Conservation (phyloP, 345 rosid species). For the Citrus trifoliata region DNA sequence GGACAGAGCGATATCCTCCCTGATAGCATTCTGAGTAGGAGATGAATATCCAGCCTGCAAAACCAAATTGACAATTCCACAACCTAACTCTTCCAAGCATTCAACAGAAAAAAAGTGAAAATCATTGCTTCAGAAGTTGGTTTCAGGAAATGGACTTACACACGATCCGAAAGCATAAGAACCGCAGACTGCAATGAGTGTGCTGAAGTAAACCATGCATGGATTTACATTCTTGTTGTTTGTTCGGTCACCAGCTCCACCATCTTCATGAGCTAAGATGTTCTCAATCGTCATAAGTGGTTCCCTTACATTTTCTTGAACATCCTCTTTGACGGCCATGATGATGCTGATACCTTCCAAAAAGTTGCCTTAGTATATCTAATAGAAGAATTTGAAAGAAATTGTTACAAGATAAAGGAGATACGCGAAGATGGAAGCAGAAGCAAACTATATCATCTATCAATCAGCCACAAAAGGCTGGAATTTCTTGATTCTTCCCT, state of each 20-base stretch:
- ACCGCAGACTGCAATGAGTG: constrained; percentile 82
- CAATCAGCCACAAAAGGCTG: neutral
- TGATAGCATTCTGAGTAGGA: constrained; percentile 80
- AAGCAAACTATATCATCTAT: neutral
- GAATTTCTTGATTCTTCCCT: neutral
- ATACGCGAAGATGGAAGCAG: neutral
- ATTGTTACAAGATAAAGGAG: neutral
- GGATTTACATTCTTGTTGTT: constrained; percentile 30
- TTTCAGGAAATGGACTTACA: constrained; percentile 37
- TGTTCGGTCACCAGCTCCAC: constrained; percentile 3
- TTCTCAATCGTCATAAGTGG: constrained; percentile 30
- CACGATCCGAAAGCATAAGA: constrained; percentile 82
- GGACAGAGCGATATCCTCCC: constrained; percentile 59
- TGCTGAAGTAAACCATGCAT: constrained; percentile 78
- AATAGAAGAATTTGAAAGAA: constrained; percentile 17
- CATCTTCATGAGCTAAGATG: constrained; percentile 24
- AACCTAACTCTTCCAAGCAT: neutral
- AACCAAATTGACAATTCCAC: neutral
- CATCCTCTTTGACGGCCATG: constrained; percentile 41
- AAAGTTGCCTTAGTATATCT: neutral
- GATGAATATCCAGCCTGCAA: constrained; percentile 88
- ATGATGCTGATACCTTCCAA: constrained; percentile 2
- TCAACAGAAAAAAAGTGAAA: neutral
- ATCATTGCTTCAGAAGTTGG: neutral
- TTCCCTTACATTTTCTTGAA: constrained; percentile 23